Evolutionary conservation across 2,329 filamentous ascomycete species (phyloP), one percentile per base, ranked within the genome.

Genomic region (Aspergillus terreus): DNA sequence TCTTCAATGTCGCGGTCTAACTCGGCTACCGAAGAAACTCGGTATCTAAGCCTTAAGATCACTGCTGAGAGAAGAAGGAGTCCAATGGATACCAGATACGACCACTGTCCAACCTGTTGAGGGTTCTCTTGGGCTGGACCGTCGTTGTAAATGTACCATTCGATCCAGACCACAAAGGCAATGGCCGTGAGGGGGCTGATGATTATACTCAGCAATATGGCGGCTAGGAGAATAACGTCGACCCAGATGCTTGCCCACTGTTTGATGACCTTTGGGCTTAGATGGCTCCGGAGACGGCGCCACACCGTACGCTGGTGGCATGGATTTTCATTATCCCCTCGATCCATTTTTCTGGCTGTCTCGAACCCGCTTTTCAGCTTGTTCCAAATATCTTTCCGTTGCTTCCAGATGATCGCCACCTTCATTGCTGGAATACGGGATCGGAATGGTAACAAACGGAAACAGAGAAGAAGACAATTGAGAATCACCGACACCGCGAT

Each of bases 91-190:
- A 63, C 62, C 6, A 65, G 38, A 14, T 58, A 60, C 2, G 58
- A 55, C 66, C 66, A 69, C 45, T 69, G 66, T 7, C 64, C 66
- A 11, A 69, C 66, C 40, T 69, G 65, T 17, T 60, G 54, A 1
- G 63, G 60, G 35, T 52, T 57, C 46, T 69, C 66, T 30, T 63
- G 58, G 0, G 59, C 54, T 0, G 63, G 60, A 1, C 65, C 64
- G 38, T 69, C 66, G 11, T 63, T 56, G 27, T 57, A 47, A 7
- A 69, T 67, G 49, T 60, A 66, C 47, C 57, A 64, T 46, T 69
- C 66, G n/a, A 65, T 63, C 64, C 65, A 69, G 6, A 55, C 51
- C 1, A 69, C 60, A 44, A 69, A 69, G 0, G 64, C 66, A 6
- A 69, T 56, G 1, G 62, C 59, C 0, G 64, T 67, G 0, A 69